Percentiles rank a stretch among this genome's conserved stretches.
Evolutionary conservation across 1,139 yeast species (phyloP).

Genomic region (Blastobotrys petasosporus): DNA sequence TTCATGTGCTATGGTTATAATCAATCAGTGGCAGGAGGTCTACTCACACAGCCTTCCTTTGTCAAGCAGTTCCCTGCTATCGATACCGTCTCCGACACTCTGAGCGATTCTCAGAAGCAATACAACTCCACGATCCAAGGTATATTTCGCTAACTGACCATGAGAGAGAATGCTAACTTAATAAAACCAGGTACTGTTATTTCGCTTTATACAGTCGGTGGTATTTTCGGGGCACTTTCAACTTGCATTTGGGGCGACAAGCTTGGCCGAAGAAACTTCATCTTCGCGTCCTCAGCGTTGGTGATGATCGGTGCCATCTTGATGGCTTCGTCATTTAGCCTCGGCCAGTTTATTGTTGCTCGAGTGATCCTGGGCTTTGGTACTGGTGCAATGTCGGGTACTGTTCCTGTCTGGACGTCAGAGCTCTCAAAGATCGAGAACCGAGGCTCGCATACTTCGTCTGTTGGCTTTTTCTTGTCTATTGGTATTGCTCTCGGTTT

Average conservation of each 20-base stretch:
- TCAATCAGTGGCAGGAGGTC: constrained; percentile 46
- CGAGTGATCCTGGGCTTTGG: constrained; percentile 73
- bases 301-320: constrained; percentile 61
- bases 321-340: constrained; percentile 49
- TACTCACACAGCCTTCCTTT: constrained; percentile 39
- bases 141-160: background rate
- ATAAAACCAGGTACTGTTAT: constrained; percentile 17
- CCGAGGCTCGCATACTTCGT: constrained; percentile 64
- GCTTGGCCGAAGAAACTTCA: constrained; percentile 60
- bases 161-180: background rate
- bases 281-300: constrained; percentile 51
- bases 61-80: constrained; percentile 39
- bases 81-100: constrained; percentile 27
- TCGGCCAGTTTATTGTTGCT: constrained; percentile 68
- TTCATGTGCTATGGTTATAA: constrained; percentile 39
- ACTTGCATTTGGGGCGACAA: constrained; percentile 55
- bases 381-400: constrained; percentile 73
- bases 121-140: constrained; percentile 25
- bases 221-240: constrained; percentile 66
- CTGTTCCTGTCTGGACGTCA: constrained; percentile 78
- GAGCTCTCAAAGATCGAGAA: constrained; percentile 66
- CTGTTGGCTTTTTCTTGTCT: constrained; percentile 67
- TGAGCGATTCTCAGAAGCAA: constrained; percentile 11
- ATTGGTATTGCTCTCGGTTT: constrained; percentile 66
- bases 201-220: constrained; percentile 62